Evolutionary conservation across 176 grass and related monocot species (phyloP).

Genomic region (bread wheat (Triticum aestivum)): DNA sequence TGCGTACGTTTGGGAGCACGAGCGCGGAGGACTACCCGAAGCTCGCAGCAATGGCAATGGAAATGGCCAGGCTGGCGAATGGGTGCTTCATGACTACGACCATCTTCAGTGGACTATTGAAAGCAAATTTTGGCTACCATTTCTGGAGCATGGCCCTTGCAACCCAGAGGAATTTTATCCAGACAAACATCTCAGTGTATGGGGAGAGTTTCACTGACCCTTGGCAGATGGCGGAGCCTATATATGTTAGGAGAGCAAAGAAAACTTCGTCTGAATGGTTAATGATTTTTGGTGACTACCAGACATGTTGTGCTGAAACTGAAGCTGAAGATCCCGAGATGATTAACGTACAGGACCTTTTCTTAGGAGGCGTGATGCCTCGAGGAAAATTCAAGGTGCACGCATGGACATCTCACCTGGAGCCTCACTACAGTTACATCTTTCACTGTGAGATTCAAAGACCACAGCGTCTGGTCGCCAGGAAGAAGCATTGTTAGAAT

Average conservation of each 20-base stretch:
- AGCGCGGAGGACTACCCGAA: neutral
- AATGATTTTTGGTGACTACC: neutral
- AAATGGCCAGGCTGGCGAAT: neutral
- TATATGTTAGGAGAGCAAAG: neutral
- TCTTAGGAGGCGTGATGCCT: neutral
- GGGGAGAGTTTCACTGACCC: neutral
- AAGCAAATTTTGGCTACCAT: neutral
- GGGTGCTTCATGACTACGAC: neutral
- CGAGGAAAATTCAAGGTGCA: conserved; percentile 18
- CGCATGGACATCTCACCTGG: conserved; percentile 4
- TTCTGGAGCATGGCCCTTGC: neutral
- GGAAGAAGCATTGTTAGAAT: no score
- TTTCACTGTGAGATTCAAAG: neutral
- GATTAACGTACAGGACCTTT: neutral
- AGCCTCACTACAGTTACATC: conserved; percentile 2
- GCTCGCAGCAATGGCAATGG: neutral
- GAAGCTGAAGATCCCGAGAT: neutral
- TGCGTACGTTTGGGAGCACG: neutral
- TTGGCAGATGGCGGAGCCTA: neutral
- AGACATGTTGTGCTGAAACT: neutral
- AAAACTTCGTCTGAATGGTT: neutral
- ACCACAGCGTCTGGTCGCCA: no score
- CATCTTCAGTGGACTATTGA: neutral
- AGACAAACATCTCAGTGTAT: neutral
- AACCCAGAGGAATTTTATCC: neutral